Base-by-base conservation (phyloP, 306 rosid species). In the Ceratonia siliqua region DNA sequence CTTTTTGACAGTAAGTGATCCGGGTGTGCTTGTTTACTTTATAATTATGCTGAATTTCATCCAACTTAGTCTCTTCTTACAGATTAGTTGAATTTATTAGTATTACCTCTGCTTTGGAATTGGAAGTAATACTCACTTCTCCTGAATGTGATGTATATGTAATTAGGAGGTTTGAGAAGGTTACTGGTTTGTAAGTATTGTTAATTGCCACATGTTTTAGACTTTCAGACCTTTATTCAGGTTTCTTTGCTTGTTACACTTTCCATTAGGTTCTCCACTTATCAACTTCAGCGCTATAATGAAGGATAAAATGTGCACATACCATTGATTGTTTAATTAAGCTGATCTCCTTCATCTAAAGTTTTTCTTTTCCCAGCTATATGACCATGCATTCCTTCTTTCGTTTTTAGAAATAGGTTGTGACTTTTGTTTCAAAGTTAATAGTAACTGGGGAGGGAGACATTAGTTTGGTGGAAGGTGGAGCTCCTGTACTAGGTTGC, bases 1-100 rank as follows among this genome's bases (percentile, higher is more conserved):
- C n/a, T 76, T 28, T 42, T 72, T 41, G 3, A 49, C 68, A 72
- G 76, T 36, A 55, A 74, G 72, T 72, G 39, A 12, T 27, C 1
- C 64, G 39, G 20, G 45, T 75, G 18, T 42, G 17, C 45, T 28
- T 69, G 32, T 22, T 70, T 10, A 17, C 41, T 49, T 62, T 20
- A 52, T 76, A 28, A 21, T 64, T 22, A 27, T 58, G 18, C 22
- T 81, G 63, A 41, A 38, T 45, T 48, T 68, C 52, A 56, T 49
- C 42, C 21, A 7, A 46, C 50, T 54, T 45, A 28, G 65, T 48
- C 22, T 70, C 9, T 50, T 35, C 42, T 70, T 62, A 48, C 10
- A 36, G 35, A 9, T 61, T 6, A 52, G 48, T 76, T 52, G 38
- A 41, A 38, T 61, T 68, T 62, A 21, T 41, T 30, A 13, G 8